Conservation (phyloP, 805 yeast genomes). For the Candida tammaniensis region DNA sequence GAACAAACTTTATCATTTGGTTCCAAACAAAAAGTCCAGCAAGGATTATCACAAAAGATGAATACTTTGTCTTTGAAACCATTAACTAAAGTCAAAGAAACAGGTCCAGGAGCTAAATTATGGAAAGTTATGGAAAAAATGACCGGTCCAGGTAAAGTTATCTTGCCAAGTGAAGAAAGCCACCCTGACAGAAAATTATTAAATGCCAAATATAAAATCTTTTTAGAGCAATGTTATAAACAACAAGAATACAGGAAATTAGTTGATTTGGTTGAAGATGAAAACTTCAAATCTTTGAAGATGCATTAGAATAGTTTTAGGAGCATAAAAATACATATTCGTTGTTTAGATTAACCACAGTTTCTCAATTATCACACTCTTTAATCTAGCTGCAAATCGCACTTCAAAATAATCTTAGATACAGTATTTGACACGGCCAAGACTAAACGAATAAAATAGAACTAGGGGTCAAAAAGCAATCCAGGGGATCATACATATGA, state of each 20-base stretch:
- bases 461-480: too few species aligned
- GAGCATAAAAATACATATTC: too few species aligned
- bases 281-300: constrained; percentile 14
- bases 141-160: constrained; percentile 80
- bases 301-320: constrained; percentile 3
- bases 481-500: too few species aligned
- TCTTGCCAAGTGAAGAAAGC: constrained; percentile 57
- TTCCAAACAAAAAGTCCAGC: constrained; percentile 52
- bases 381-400: too few species aligned
- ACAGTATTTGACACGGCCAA: too few species aligned
- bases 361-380: too few species aligned
- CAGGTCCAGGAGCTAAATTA: constrained; percentile 55
- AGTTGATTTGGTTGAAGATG: constrained; percentile 52
- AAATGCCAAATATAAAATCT: constrained; percentile 76
- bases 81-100: constrained; percentile 29
- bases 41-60: constrained; percentile 48
- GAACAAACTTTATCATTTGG: constrained; percentile 61
- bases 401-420: too few species aligned
- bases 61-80: constrained; percentile 36
- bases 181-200: constrained; percentile 71
- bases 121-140: constrained; percentile 87
- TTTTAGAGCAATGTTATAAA: constrained; percentile 80
- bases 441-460: too few species aligned
- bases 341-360: too few species aligned
- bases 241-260: constrained; percentile 74